A percentile compares a stretch with the other conserved stretches of the same genome.
phyloP scores from a whole-genome alignment of 208 protist species.

The Crithidia bombi region DNA sequence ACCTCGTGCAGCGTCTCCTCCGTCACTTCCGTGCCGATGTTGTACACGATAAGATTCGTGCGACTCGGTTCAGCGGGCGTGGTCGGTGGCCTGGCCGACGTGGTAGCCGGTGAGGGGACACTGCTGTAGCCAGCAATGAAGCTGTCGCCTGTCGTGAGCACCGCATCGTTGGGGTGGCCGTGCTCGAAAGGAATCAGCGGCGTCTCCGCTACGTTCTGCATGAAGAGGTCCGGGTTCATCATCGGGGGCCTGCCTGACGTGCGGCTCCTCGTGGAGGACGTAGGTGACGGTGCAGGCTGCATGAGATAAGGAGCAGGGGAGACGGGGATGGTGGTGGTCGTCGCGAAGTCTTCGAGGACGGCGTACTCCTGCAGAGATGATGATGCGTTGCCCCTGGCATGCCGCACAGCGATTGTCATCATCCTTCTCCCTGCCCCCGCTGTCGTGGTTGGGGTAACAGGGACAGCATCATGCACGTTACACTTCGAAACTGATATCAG shows the following conservation, averaged over 20 bases:
- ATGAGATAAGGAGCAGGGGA: background rate
- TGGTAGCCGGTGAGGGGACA: background rate
- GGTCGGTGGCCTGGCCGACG: background rate
- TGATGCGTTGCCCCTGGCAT: no score
- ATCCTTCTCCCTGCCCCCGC: no score
- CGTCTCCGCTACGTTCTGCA: background rate
- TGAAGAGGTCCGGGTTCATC: conserved; percentile 21
- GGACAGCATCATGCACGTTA: background rate
- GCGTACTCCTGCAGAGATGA: background rate
- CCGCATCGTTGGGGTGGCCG: background rate
- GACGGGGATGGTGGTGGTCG: background rate
- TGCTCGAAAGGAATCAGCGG: background rate
- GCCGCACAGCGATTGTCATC: no score
- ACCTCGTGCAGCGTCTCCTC: conserved; percentile 40
- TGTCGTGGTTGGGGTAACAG: background rate
- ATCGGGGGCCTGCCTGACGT: background rate
- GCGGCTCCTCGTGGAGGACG: background rate
- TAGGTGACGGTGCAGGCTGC: background rate
- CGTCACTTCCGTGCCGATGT: conserved; percentile 43
- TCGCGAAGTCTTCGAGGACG: background rate
- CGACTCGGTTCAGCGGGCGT: conserved; percentile 35
- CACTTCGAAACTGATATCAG: background rate
- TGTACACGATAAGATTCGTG: conserved; percentile 72
- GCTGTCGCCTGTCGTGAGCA: background rate
- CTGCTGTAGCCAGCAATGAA: background rate